Conservation (phyloP, 78 protist species). For the Protostelium mycophagum region DNA sequence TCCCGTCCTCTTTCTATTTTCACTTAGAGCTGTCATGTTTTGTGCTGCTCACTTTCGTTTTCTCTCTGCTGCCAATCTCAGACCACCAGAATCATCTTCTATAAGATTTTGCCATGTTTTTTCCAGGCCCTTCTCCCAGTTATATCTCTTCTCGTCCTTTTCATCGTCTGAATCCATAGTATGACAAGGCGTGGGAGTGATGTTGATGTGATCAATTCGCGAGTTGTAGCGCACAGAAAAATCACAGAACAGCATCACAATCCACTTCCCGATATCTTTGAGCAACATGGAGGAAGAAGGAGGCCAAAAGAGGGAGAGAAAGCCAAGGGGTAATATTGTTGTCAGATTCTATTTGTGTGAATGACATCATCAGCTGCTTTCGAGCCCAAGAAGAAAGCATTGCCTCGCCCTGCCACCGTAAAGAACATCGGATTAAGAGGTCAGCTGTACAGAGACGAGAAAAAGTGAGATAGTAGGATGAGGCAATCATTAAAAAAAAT, state of each 20-base stretch:
- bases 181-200: too few relatives aligned
- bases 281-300: too few relatives aligned
- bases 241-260: too few relatives aligned
- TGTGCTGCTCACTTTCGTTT: constrained; percentile 16
- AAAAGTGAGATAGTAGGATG: not conserved
- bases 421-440: not conserved
- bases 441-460: not conserved
- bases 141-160: constrained; percentile 31
- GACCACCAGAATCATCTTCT: constrained; percentile 39
- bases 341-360: too few relatives aligned
- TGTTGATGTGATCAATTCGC: too few relatives aligned
- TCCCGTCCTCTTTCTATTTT: not conserved
- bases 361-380: too few relatives aligned
- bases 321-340: too few relatives aligned
- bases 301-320: too few relatives aligned
- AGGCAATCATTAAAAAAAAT: too few relatives aligned
- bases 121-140: constrained; percentile 40
- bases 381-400: too few relatives aligned
- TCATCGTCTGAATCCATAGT: constrained; percentile 20
- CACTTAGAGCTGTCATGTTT: not conserved
- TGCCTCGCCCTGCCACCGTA: not conserved
- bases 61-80: constrained; percentile 13
- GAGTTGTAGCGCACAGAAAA: too few relatives aligned
- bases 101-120: constrained; percentile 35
- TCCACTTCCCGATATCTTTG: too few relatives aligned